Conservation (phyloP, 805 yeast species). For the Kuraishia molischiana region DNA sequence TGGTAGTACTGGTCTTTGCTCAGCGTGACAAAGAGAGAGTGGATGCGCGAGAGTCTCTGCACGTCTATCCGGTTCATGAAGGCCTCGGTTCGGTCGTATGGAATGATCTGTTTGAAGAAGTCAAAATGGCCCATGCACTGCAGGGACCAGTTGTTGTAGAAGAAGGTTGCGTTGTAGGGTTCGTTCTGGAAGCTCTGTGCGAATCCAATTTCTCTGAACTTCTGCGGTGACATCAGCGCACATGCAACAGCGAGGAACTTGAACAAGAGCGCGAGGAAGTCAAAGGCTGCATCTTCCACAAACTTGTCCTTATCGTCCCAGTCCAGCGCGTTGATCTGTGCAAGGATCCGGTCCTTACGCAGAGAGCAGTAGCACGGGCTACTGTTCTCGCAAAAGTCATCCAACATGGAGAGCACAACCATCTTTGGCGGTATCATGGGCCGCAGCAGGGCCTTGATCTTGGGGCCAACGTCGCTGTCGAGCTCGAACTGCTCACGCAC, state of each 20-base stretch:
- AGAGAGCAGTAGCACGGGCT: not conserved
- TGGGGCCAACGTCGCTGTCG: not conserved
- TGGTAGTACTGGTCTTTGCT: not conserved
- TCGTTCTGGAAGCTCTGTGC: not conserved
- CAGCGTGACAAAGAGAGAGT: not conserved
- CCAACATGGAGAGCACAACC: not conserved
- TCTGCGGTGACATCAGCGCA: not conserved
- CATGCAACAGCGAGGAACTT: not conserved
- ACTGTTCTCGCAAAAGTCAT: not conserved
- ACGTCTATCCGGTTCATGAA: not conserved
- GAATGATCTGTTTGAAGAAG: not conserved
- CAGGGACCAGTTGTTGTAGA: slow-evolving; percentile 1
- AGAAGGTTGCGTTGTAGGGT: not conserved
- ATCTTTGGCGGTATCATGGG: not conserved
- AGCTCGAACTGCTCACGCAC: not conserved
- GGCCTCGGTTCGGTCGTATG: slow-evolving; percentile 1
- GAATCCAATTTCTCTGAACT: not conserved
- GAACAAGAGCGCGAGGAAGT: not conserved
- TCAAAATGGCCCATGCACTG: slow-evolving; percentile 1
- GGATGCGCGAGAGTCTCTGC: not conserved
- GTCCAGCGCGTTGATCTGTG: not conserved
- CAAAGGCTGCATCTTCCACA: not conserved
- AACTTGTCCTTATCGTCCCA: not conserved
- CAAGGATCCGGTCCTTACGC: not conserved
- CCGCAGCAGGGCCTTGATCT: not conserved